phyloP scores from a whole-genome alignment of 495 filamentous ascomycete genomes.

The Neurospora discreta region DNA sequence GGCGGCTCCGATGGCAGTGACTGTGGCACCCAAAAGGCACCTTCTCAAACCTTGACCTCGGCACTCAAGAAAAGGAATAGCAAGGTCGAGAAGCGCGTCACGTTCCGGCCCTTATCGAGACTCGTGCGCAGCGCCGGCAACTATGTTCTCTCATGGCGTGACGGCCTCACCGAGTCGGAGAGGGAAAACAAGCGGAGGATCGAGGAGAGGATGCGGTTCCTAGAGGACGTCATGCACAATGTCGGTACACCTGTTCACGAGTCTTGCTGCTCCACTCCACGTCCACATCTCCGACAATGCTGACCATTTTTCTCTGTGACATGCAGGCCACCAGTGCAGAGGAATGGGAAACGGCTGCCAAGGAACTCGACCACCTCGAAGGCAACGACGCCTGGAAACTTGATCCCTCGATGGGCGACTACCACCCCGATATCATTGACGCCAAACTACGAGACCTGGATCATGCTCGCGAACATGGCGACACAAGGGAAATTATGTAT shows the following conservation, averaged over 20 bases:
- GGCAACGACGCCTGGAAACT: slow-evolving; percentile 74
- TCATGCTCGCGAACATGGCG: slow-evolving; percentile 60
- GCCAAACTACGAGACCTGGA: slow-evolving; percentile 62
- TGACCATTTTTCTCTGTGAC: background rate
- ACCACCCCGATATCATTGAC: slow-evolving; percentile 56
- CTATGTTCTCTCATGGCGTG: slow-evolving; percentile 37
- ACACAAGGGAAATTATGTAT: slow-evolving; percentile 63
- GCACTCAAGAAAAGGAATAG: slow-evolving; percentile 5
- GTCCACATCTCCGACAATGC: background rate
- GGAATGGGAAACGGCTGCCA: slow-evolving; percentile 59
- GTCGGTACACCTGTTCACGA: slow-evolving; percentile 25
- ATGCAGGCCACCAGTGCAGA: slow-evolving; percentile 47
- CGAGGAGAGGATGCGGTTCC: slow-evolving; percentile 52
- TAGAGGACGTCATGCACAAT: slow-evolving; percentile 51
- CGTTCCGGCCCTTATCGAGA: slow-evolving; percentile 10
- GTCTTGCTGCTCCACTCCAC: background rate
- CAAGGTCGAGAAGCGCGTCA: background rate
- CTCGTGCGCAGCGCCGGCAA: slow-evolving; percentile 28
- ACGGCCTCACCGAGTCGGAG: slow-evolving; percentile 46
- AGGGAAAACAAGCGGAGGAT: slow-evolving; percentile 35
- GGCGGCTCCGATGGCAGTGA: background rate
- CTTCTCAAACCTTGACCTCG: background rate
- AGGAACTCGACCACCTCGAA: slow-evolving; percentile 71
- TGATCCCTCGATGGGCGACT: slow-evolving; percentile 45
- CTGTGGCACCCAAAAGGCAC: slow-evolving; percentile 2